Base-by-base conservation (phyloP, 2,329 filamentous ascomycete species). In the Bipolaris bicolor region DNA sequence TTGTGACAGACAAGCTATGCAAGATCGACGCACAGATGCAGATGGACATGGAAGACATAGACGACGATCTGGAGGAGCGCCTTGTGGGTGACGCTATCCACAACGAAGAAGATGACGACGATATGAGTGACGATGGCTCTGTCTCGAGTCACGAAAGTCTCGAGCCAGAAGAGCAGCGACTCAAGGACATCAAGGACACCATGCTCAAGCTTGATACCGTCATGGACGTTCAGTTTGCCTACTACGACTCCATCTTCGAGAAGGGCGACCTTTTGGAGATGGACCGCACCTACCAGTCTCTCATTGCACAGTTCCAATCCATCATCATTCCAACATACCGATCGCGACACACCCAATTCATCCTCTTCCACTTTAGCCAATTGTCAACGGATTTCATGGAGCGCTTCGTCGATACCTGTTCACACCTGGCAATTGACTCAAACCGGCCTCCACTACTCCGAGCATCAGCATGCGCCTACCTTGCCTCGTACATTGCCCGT, bases 21-120 rank as follows among this genome's bases (percentile, higher is more conserved):
- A 95, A 95, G 77, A 91, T 98, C 57, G 95, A 99, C 73, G 92
- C 96, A 1, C 91, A 97, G 73, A 95, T 98, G 76, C 94, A 97
- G 77, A 86, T 93, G 48, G 93, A 98, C 69, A 81, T 98, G 69
- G 92, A 98, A 61, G 93, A 98, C 67, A 80, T 97, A 60, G 94
- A 97, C 61, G 94, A 98, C 62, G 91, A 96, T 53, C 83, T 92
- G 9, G 90, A 92, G 52, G 87, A 92, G 22, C 86, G 88, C 51
- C 85, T 94, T 16, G 83, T 90, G 49, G 77, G 82, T 58, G 81
- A 86, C 36, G 83, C 86, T n/a, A 62, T 66, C 34, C 65, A 78
- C 13, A 77, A 77, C 5, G 78, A 76, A 18, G 75, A 77, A 24
- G 81, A 83, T 15, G 74, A 84, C 39, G 79, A 80, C 16, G 82